phyloP scores from a whole-genome alignment of 441 rosid species.

The Pelargonium australe region DNA sequence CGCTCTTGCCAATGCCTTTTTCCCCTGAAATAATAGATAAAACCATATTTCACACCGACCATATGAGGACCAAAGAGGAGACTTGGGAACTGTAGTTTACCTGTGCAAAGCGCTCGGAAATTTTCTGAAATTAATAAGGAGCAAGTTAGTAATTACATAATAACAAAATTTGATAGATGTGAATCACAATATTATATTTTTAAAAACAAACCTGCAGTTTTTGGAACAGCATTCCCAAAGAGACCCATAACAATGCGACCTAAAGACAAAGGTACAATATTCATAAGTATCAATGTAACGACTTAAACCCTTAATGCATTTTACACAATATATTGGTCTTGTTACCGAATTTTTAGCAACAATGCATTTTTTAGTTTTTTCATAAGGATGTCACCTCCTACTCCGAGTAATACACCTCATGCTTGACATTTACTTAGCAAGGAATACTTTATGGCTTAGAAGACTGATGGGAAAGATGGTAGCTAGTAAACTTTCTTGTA shows the following conservation, averaged over 20 bases:
- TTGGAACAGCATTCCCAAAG: slow-evolving; percentile 60
- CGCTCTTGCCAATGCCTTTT: slow-evolving; percentile 74
- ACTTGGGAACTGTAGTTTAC: slow-evolving; percentile 24
- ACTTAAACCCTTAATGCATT: too few species aligned
- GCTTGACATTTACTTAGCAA: too few species aligned
- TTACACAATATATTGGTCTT: too few species aligned
- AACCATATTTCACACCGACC: neutral
- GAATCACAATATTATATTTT: neutral
- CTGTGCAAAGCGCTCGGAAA: slow-evolving; percentile 69
- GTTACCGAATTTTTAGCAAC: neutral
- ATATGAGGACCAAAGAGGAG: neutral
- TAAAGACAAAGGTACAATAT: slow-evolving; percentile 14
- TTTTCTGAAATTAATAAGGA: slow-evolving; percentile 44
- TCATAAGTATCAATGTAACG: neutral
- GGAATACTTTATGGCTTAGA: too few species aligned
- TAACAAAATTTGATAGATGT: neutral
- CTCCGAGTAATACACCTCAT: too few species aligned
- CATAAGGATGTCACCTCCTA: too few species aligned
- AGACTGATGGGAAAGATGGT: too few species aligned
- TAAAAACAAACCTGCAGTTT: slow-evolving; percentile 47
- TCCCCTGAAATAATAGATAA: slow-evolving; percentile 42
- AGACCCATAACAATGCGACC: slow-evolving; percentile 62
- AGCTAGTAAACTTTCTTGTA: too few species aligned
- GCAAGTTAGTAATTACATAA: neutral
- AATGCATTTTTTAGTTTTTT: too few species aligned